Conservation (phyloP, 495 filamentous ascomycete genomes). For the Aspergillus funiculosus region DNA sequence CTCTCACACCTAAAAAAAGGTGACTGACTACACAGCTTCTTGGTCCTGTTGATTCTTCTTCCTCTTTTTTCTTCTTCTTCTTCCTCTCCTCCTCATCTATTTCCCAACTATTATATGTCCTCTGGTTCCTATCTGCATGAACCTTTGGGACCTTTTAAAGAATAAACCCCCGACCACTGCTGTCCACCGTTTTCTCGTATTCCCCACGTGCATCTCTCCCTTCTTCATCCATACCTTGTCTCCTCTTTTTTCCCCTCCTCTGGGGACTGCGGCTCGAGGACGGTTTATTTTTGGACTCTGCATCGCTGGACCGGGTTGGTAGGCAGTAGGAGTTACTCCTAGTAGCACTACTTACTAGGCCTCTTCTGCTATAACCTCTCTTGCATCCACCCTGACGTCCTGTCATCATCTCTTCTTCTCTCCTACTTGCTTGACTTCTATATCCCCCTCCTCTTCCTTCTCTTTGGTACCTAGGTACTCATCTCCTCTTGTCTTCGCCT, state of each 20-base stretch:
- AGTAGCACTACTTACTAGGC: no score
- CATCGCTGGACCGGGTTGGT: constrained; percentile 6
- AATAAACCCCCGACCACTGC: constrained; percentile 14
- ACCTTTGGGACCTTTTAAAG: neutral
- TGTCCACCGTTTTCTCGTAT: constrained; percentile 28
- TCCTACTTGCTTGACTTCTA: constrained; percentile 4
- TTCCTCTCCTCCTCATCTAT: constrained; percentile 3
- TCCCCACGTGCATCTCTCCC: constrained; percentile 22
- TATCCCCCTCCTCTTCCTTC: constrained; percentile 2
- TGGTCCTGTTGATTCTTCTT: constrained; percentile 13
- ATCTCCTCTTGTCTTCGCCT: neutral
- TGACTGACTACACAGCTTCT: constrained; percentile 4
- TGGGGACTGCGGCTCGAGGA: constrained; percentile 24
- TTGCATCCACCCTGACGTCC: no score
- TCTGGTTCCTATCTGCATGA: constrained; percentile 14
- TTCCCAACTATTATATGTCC: constrained; percentile 11
- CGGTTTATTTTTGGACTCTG: constrained; percentile 30
- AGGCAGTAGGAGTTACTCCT: no score
- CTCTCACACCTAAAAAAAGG: neutral
- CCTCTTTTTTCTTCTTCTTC: constrained; percentile 10
- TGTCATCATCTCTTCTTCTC: neutral
- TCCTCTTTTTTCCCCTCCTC: constrained; percentile 3
- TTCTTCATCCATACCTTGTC: constrained; percentile 13
- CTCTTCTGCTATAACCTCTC: no score
- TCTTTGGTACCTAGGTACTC: neutral